These are phyloP conservation scores for Inonotus hispidus DNA, from an alignment of 1,284 basidiomycete species.

Conservation along the genomic window DNA sequence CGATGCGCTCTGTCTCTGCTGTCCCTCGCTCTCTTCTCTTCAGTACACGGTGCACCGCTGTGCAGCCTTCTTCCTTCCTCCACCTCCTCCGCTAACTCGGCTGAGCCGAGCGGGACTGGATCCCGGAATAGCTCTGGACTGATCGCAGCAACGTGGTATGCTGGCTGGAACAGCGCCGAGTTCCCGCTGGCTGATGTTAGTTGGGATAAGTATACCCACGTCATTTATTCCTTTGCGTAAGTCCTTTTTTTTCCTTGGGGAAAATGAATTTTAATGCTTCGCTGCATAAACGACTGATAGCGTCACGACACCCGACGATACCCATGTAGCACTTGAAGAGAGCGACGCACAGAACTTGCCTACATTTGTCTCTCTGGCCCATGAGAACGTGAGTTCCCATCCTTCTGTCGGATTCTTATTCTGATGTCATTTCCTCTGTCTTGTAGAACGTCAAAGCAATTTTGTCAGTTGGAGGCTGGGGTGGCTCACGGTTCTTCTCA, in stretches of 20 bases:
- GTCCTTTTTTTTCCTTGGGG: conserved; percentile 22
- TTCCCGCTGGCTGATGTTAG: conserved; percentile 45
- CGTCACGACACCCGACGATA: conserved; percentile 42
- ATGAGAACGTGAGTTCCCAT: conserved; percentile 37
- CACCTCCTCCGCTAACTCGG: neutral
- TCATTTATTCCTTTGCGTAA: conserved; percentile 63
- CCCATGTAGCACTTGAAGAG: conserved; percentile 35
- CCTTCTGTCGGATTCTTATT: neutral
- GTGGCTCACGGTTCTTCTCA: conserved; percentile 76
- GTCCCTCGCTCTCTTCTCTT: neutral
- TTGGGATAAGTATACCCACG: conserved; percentile 58
- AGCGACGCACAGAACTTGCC: conserved; percentile 41
- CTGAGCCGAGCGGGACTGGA: neutral
- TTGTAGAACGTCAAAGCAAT: conserved; percentile 59
- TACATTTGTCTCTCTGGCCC: conserved; percentile 50
- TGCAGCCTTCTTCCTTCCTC: neutral
- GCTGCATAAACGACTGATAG: neutral
- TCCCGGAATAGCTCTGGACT: conserved; percentile 11
- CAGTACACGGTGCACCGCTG: neutral
- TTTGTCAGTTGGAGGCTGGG: conserved; percentile 86
- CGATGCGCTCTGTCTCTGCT: neutral
- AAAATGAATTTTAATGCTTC: neutral
- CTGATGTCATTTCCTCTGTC: neutral
- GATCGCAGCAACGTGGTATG: conserved; percentile 56
- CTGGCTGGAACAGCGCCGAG: conserved; percentile 50